Evolutionary conservation across 2,329 filamentous ascomycete species (phyloP), one percentile per base, ranked within the genome.

Genomic region (Diplodia mutila): DNA sequence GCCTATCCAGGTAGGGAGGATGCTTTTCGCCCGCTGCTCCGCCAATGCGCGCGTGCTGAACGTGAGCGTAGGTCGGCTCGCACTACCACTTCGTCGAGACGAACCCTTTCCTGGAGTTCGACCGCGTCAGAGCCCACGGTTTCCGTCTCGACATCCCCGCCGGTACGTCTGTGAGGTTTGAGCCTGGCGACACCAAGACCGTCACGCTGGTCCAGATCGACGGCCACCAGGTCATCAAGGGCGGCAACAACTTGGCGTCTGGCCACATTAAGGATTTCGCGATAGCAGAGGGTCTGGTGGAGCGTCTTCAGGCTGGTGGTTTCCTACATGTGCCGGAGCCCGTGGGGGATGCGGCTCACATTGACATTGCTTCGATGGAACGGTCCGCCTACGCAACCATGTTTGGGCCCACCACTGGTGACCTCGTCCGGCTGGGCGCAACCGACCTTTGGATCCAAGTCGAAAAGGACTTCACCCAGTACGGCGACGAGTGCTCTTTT

Each of bases 21-120:
- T 7, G 21, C 3, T 12, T 27, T 18, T 12, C 53, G 32, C n/a
- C 12, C 42, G 14, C 23, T 9, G 34, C 34, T 18, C 21, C 6
- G 3, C 53, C 6, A 27, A 37, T 18, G 29, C n/a, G 9, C n/a
- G 9, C 23, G 48, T 42, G 14, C 16, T 21, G 53, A 49, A 64
- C 6, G 29, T n/a, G 37, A 3, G 42, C 25, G 14, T 72, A 89
- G 86, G 85, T 92, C 69, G 94, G 94, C 37, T 97, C 93, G 37
- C 94, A 98, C 80, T 98, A 97, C 78, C 94, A 97, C 80, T 97
- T 98, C 77, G 88, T 97, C 75, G 94, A 98, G 82, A 91, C 89
- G n/a, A 98, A 98, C 79, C 92, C 93, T 0, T 88, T 92, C 77
- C 85, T 98, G 61, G 87, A 91, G 69, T 98, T 98, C 77, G 94